Conservation (phyloP, 805 yeast genomes). For the Pichia membranifaciens region DNA sequence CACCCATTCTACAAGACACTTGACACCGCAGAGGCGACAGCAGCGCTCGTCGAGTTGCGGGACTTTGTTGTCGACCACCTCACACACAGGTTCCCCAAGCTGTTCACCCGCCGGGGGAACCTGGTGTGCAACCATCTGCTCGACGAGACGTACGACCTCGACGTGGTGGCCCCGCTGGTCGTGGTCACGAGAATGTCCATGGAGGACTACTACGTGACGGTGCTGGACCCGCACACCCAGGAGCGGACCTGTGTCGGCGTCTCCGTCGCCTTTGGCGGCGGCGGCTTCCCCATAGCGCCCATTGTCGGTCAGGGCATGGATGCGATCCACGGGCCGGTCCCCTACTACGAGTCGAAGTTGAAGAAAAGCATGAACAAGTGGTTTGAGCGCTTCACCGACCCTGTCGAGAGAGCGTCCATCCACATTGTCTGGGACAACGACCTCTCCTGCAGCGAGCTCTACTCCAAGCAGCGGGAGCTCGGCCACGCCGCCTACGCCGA, state of each 20-base stretch:
- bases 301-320: conserved; percentile 34
- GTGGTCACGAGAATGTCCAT: conserved; percentile 43
- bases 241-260: conserved; percentile 43
- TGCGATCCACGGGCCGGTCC: conserved; percentile 41
- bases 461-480: conserved; percentile 32
- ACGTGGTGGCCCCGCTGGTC: conserved; percentile 39
- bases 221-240: conserved; percentile 32
- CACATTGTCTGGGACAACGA: conserved; percentile 45
- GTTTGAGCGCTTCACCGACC: conserved; percentile 38
- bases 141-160: conserved; percentile 38
- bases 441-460: conserved; percentile 25
- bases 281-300: conserved; percentile 39
- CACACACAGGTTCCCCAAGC: conserved; percentile 39
- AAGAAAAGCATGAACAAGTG: conserved; percentile 46
- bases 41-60: conserved; percentile 39
- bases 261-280: conserved; percentile 49
- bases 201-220: conserved; percentile 43
- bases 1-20: conserved; percentile 30
- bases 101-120: conserved; percentile 33
- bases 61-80: conserved; percentile 38
- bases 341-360: conserved; percentile 43
- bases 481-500: conserved; percentile 22
- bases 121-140: conserved; percentile 38
- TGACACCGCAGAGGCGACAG: conserved; percentile 29
- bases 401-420: conserved; percentile 47